phyloP scores from a whole-genome alignment of 495 filamentous ascomycete genomes.

The Podospora pseudopauciseta region DNA sequence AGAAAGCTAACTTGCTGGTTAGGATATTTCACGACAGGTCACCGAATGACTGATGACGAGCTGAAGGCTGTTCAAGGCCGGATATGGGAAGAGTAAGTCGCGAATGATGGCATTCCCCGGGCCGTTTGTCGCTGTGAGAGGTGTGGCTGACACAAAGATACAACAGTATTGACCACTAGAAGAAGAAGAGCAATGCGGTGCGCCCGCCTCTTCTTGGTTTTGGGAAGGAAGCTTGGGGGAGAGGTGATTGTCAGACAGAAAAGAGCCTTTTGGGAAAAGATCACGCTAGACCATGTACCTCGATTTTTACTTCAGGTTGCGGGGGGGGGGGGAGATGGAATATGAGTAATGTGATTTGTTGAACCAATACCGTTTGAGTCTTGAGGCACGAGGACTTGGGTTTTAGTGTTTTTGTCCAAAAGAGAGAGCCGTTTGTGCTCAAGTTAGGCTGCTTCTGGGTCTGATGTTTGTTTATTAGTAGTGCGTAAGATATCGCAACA shows the following conservation, averaged over 20 bases:
- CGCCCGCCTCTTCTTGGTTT: neutral
- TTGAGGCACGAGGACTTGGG: conserved; percentile 14
- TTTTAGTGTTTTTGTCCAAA: too few species aligned
- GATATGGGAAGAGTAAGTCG: conserved; percentile 79
- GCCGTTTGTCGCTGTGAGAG: neutral
- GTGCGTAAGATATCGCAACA: neutral
- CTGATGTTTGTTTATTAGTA: neutral
- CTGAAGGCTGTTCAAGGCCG: conserved; percentile 80
- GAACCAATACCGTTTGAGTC: conserved; percentile 17
- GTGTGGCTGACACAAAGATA: conserved; percentile 22
- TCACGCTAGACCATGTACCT: neutral
- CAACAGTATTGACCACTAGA: conserved; percentile 31
- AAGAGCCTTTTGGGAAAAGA: neutral
- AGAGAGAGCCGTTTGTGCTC: too few species aligned
- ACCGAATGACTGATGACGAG: conserved; percentile 83
- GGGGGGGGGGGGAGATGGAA: neutral
- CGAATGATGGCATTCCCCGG: too few species aligned
- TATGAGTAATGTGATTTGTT: neutral
- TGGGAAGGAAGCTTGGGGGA: neutral
- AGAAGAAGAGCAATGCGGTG: neutral
- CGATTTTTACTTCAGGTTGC: neutral
- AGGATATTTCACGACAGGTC: conserved; percentile 83
- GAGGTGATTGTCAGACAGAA: neutral
- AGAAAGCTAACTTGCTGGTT: conserved; percentile 19
- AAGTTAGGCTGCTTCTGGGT: neutral